These are phyloP conservation scores for Saraca asoca DNA, from an alignment of 331 rosid genomes.

Conservation along the genomic window DNA sequence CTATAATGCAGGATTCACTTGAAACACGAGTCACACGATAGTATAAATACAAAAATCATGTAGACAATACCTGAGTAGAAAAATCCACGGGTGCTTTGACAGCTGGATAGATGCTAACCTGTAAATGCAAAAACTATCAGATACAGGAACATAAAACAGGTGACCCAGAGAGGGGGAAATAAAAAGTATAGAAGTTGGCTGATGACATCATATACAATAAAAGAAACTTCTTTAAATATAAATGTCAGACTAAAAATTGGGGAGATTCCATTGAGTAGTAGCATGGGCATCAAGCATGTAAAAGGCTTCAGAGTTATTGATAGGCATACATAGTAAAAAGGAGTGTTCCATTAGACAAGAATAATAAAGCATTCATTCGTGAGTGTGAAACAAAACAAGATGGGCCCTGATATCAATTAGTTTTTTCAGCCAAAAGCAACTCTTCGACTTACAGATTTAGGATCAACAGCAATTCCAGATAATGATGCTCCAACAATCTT, in stretches of 20 bases:
- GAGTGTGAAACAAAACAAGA: background rate
- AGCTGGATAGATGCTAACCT: conserved; percentile 92
- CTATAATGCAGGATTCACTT: conserved; percentile 13
- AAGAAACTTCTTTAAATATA: background rate
- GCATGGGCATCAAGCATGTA: background rate
- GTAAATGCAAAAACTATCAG: conserved; percentile 39
- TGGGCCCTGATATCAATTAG: background rate
- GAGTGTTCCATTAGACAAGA: background rate
- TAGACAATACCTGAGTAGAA: conserved; percentile 68
- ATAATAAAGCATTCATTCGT: conserved; percentile 25
- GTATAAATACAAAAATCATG: background rate
- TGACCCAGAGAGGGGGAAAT: background rate
- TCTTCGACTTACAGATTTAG: conserved; percentile 72
- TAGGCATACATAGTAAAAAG: conserved; percentile 14
- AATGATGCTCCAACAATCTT: conserved; percentile 80
- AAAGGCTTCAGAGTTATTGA: conserved; percentile 5
- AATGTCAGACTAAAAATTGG: background rate
- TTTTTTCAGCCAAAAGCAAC: conserved; percentile 20
- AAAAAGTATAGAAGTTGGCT: background rate
- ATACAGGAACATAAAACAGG: conserved; percentile 20
- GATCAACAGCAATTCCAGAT: conserved; percentile 75
- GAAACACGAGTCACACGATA: conserved; percentile 27
- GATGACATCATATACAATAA: background rate
- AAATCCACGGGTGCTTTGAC: conserved; percentile 86
- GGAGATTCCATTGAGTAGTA: conserved; percentile 14